Evolutionary conservation across 2,329 filamentous ascomycete species (phyloP).

Genomic region (Chalaropsis thielavioides): DNA sequence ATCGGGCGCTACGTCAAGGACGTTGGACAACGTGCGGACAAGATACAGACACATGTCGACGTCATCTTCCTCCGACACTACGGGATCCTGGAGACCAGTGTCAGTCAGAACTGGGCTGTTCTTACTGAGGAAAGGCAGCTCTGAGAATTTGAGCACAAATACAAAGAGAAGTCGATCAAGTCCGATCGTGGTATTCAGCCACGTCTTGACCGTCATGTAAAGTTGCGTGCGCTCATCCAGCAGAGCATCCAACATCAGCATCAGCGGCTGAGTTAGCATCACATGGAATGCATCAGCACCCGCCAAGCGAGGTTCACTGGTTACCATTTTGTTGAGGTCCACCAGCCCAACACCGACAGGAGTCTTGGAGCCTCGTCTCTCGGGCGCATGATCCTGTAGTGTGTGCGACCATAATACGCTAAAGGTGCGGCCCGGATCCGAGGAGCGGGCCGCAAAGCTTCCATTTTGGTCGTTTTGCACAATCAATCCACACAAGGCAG

Average conservation of each 20-base stretch:
- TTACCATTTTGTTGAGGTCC: conserved; percentile 20
- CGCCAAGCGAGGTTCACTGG: conserved; percentile 31
- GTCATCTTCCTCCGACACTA: conserved; percentile 45
- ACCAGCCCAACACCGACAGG: conserved; percentile 5
- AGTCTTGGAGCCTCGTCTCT: conserved; percentile 35
- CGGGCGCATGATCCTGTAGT: conserved; percentile 43
- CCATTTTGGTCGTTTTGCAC: conserved; percentile 37
- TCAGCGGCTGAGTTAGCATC: conserved; percentile 66
- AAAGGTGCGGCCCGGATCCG: conserved; percentile 55
- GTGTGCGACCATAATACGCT: conserved; percentile 72
- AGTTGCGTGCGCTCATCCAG: conserved; percentile 57
- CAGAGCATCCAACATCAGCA: conserved; percentile 68
- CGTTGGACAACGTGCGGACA: conserved; percentile 56
- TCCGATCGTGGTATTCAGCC: conserved; percentile 56
- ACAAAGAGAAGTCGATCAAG: conserved; percentile 50
- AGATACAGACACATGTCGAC: conserved; percentile 67
- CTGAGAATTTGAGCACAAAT: conserved; percentile 43
- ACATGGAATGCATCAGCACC: conserved; percentile 51
- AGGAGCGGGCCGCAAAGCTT: conserved; percentile 33
- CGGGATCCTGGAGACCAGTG: conserved; percentile 9
- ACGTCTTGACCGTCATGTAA: conserved; percentile 62
- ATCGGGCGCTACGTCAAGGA: conserved; percentile 54
- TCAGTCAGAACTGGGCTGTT: conserved; percentile 11
- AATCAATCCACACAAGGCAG: conserved; percentile 57
- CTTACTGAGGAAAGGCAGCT: conserved; percentile 36